These are phyloP conservation scores for Ceratobasidium sp. DNA, from an alignment of 1,284 basidiomycete species.

Conservation along the genomic window DNA sequence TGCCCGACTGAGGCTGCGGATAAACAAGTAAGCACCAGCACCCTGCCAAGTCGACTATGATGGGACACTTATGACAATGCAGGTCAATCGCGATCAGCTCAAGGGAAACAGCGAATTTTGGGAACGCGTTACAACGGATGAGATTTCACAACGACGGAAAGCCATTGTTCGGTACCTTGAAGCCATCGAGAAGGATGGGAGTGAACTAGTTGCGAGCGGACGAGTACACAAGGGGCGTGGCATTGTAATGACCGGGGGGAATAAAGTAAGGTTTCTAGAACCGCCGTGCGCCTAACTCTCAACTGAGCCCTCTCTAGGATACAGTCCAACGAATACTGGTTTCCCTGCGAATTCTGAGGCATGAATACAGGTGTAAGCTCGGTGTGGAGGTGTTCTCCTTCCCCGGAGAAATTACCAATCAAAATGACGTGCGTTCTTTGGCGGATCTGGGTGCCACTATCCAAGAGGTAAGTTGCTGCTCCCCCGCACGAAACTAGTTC, in stretches of 20 bases:
- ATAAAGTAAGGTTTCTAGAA: conserved; percentile 48
- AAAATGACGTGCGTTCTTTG: conserved; percentile 48
- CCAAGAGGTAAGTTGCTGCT: conserved; percentile 45
- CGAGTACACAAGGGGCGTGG: conserved; percentile 47
- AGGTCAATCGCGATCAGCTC: conserved; percentile 53
- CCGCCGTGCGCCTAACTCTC: background rate
- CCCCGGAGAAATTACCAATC: conserved; percentile 51
- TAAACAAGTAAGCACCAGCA: conserved; percentile 30
- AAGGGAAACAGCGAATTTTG: conserved; percentile 50
- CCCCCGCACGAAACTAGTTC: conserved; percentile 5
- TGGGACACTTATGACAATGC: conserved; percentile 42
- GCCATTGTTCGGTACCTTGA: conserved; percentile 50
- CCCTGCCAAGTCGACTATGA: background rate
- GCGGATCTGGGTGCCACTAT: conserved; percentile 50
- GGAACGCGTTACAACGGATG: conserved; percentile 47
- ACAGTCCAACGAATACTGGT: conserved; percentile 52
- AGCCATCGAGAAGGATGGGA: conserved; percentile 46
- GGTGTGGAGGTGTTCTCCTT: conserved; percentile 56
- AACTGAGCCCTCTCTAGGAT: conserved; percentile 47
- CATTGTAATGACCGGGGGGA: conserved; percentile 54
- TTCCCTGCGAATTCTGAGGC: conserved; percentile 51
- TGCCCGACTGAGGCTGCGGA: conserved; percentile 42
- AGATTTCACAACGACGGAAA: conserved; percentile 48
- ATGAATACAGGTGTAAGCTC: conserved; percentile 49
- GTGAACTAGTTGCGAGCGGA: conserved; percentile 47